Evolutionary conservation across 768 basidiomycete genomes (phyloP).

Genomic region (Tulasnella sp.): DNA sequence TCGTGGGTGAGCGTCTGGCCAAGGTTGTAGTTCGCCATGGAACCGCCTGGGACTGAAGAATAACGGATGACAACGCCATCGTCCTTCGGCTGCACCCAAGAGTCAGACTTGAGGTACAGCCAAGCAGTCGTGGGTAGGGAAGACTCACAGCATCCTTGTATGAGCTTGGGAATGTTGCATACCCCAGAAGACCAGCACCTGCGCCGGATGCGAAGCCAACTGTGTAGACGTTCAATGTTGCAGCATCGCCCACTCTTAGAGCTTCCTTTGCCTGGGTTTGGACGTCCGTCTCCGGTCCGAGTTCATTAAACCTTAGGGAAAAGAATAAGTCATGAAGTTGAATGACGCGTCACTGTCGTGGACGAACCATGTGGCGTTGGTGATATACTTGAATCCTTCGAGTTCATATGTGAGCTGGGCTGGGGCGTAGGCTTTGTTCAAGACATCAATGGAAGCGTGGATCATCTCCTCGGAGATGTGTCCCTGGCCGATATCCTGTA

Average conservation of each 20-base stretch:
- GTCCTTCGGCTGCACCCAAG: constrained; percentile 22
- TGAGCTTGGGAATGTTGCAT: constrained; percentile 30
- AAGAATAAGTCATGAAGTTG: no score
- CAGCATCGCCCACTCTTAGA: constrained; percentile 26
- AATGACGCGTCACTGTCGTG: no score
- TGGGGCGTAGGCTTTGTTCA: constrained; percentile 20
- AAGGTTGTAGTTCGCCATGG: constrained; percentile 11
- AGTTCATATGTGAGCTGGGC: constrained; percentile 19
- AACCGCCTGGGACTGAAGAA: constrained; percentile 26
- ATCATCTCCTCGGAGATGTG: constrained; percentile 19
- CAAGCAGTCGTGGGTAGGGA: neutral
- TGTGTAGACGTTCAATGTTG: constrained; percentile 31
- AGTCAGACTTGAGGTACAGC: neutral
- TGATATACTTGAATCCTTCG: constrained; percentile 18
- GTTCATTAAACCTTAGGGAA: no score
- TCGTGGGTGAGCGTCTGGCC: constrained; percentile 30
- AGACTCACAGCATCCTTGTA: neutral
- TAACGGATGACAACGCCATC: constrained; percentile 32
- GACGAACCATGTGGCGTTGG: constrained; percentile 24
- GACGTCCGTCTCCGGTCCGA: constrained; percentile 23
- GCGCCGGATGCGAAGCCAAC: constrained; percentile 12
- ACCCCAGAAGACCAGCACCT: constrained; percentile 28
- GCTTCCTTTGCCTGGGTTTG: constrained; percentile 29
- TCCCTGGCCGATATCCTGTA: neutral
- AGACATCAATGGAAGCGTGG: constrained; percentile 16